Evolutionary conservation across 2,329 filamentous ascomycete genomes (phyloP), one percentile per base, ranked within the genome.

Genomic region (Domatiomyces globalis): DNA sequence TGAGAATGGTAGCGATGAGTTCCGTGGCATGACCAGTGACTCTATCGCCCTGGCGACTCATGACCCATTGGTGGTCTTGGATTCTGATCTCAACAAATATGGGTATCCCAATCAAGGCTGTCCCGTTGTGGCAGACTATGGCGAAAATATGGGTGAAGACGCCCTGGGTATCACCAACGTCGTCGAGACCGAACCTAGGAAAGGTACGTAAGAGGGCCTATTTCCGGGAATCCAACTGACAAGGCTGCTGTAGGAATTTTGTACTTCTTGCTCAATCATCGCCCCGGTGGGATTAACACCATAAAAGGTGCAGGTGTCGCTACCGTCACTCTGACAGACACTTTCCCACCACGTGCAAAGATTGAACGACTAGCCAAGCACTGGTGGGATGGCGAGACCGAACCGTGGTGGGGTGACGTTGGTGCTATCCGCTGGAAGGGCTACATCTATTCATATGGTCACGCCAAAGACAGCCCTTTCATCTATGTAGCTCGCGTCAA

Each of bases 391-490:
- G 60, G 54, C 10, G 54, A 50, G 2, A 50, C 20, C 1, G 59
- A 62, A 43, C 60, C 60, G 7, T 62, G 60, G 60, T 62, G 60
- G 49, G 60, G 60, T 2, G 60, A 62, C 43, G 51, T 61, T 22
- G 54, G 58, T 42, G 60, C 59, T 1, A 46, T 61, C 39, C 49
- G 53, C 4, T 55, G 48, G 46, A 53, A 51, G 5, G 52, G 43
- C 4, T 48, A 60, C 45, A 52, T 62, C 45, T 62, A 62, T 49
- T 57, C 59, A 12, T 62, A 62, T 46, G 60, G 60, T 33, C 60
- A 62, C 50, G 59, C 55, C 18, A 57, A 56, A 36, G 54, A 57
- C 27, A 60, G 56, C 47, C 56, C 57, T 10, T 62, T 51, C 51
- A 53, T 61, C 7, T 62, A 62, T 39, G 44, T 60, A 6, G 43